A percentile compares a stretch with the other conserved stretches of the same genome.
These are phyloP conservation scores for Climacium dendroides DNA, from an alignment of 225 moss, liverwort and hornwort genomes.

Conservation along the genomic window DNA sequence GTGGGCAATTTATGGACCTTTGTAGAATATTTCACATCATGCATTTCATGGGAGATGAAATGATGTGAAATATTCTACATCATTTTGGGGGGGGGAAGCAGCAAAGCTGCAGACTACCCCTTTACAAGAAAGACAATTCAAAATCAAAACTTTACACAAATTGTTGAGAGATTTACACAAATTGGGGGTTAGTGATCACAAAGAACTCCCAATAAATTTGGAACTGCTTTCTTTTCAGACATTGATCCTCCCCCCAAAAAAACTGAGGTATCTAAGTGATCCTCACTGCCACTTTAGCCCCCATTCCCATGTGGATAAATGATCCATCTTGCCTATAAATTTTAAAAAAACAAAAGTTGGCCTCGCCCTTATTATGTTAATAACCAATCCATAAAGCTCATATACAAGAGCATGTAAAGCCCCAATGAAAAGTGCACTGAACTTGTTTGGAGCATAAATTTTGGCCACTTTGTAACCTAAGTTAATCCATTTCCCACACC, in stretches of 20 bases:
- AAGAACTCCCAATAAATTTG: too few species aligned
- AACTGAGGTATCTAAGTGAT: background rate
- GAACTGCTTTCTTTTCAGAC: background rate
- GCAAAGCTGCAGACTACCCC: rapidly evolving
- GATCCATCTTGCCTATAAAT: rapidly evolving
- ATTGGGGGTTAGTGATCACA: background rate
- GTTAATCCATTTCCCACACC: background rate
- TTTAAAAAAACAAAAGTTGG: background rate
- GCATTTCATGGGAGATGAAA: too few species aligned
- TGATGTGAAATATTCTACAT: background rate
- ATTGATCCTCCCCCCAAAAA: background rate
- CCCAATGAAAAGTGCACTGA: background rate
- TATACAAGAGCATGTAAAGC: background rate
- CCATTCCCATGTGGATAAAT: background rate
- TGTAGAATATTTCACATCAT: too few species aligned
- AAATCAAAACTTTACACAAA: background rate
- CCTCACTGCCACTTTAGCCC: background rate
- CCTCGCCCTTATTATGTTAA: background rate
- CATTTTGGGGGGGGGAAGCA: rapidly evolving
- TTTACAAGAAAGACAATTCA: background rate
- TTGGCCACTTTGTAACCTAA: background rate
- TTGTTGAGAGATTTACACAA: background rate
- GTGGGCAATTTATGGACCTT: too few species aligned
- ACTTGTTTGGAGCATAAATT: background rate
- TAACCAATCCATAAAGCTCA: background rate